phyloP scores from a whole-genome alignment of 371 early-diverging fungal genomes.

The Rhizomucor pusillus region DNA sequence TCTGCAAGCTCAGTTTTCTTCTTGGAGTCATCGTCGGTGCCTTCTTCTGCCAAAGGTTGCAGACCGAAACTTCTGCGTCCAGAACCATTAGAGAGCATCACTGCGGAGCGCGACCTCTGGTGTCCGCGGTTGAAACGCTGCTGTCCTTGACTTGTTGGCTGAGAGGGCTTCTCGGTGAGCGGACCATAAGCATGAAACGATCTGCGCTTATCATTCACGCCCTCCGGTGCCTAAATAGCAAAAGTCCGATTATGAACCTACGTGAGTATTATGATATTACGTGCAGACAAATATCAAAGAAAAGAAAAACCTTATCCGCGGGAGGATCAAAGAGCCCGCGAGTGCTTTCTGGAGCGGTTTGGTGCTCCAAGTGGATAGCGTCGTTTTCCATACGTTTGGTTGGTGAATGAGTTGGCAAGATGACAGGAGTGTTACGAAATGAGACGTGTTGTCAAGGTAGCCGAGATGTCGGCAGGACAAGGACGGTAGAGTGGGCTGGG shows the following conservation, averaged over 20 bases:
- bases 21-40: conserved; percentile 4
- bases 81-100: conserved; percentile 27
- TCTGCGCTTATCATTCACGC: conserved; percentile 9
- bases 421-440: conserved; percentile 12
- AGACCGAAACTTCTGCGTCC: conserved; percentile 19
- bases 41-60: conserved; percentile 30
- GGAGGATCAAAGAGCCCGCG: conserved; percentile 45
- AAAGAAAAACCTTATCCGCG: conserved; percentile 5
- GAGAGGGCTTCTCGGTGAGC: conserved; percentile 8
- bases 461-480: conserved; percentile 11
- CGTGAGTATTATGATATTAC: not conserved
- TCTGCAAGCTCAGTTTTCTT: conserved; percentile 6
- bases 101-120: conserved; percentile 47
- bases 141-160: conserved; percentile 11
- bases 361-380: conserved; percentile 30
- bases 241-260: not conserved
- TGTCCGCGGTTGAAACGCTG: conserved; percentile 20
- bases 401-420: conserved; percentile 9
- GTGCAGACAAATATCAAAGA: too few species aligned
- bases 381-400: conserved; percentile 20
- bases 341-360: conserved; percentile 51
- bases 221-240: not conserved
- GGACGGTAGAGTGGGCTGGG: not conserved
- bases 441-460: conserved; percentile 9
- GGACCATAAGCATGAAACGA: conserved; percentile 12